Conservation (phyloP, 306 rosid species). For the Medicago ruthenica region DNA sequence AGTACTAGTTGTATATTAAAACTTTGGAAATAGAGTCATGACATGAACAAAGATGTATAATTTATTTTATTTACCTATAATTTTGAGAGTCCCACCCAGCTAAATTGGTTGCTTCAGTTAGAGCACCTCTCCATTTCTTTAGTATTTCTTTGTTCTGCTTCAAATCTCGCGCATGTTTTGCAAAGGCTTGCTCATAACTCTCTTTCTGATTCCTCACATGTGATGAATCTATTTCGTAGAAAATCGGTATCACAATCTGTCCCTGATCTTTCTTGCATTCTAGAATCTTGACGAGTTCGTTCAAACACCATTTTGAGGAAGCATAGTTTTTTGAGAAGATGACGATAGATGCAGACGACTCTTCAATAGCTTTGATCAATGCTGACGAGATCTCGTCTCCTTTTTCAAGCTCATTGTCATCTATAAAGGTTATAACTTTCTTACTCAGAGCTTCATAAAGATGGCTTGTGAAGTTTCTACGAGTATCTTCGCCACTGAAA, state of each 20-base stretch:
- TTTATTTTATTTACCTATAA: not conserved
- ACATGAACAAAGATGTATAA: too few species aligned
- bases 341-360: not conserved
- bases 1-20: too few species aligned
- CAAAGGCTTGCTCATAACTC: not conserved
- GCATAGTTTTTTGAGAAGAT: conserved; percentile 23
- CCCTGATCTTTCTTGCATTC: not conserved
- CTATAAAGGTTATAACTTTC: not conserved
- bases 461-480: conserved; percentile 22
- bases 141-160: not conserved
- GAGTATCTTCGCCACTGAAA: conserved; percentile 27
- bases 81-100: conserved; percentile 6
- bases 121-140: conserved; percentile 19
- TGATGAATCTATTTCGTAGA: conserved; percentile 23
- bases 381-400: conserved; percentile 7
- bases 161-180: not conserved
- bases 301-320: conserved; percentile 34
- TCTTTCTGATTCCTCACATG: conserved; percentile 32
- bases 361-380: conserved; percentile 19
- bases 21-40: too few species aligned
- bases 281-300: conserved; percentile 15
- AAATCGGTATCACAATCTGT: conserved; percentile 26
- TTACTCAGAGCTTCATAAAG: not conserved
- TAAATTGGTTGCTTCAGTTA: conserved; percentile 15
- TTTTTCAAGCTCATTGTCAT: not conserved